Evolutionary conservation across 495 filamentous ascomycete species (phyloP).

Genomic region (Hypomontagnella monticulosa): DNA sequence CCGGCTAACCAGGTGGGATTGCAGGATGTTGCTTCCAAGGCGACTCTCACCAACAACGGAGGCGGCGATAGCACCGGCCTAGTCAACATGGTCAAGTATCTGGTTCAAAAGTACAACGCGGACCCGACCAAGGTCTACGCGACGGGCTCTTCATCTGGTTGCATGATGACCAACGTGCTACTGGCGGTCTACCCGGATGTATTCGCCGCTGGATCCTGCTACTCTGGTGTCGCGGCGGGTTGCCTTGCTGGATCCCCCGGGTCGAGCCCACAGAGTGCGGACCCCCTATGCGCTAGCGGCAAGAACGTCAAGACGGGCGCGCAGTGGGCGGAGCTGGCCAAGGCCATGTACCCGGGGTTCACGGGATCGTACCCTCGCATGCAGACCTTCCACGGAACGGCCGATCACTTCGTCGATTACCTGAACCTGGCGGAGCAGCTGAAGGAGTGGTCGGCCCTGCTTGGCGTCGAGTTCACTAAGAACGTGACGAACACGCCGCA

Average conservation of each 20-base stretch:
- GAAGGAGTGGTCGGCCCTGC: slow-evolving; percentile 53
- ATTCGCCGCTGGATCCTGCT: slow-evolving; percentile 52
- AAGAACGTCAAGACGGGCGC: slow-evolving; percentile 45
- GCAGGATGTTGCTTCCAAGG: slow-evolving; percentile 53
- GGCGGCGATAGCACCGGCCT: slow-evolving; percentile 56
- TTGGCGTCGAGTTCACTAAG: slow-evolving; percentile 44
- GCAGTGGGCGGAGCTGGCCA: slow-evolving; percentile 47
- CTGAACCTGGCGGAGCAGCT: slow-evolving; percentile 57
- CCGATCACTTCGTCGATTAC: slow-evolving; percentile 48
- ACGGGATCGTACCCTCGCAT: slow-evolving; percentile 49
- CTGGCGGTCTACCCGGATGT: slow-evolving; percentile 52
- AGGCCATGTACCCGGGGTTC: slow-evolving; percentile 48
- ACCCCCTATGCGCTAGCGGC: slow-evolving; percentile 53
- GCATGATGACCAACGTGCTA: slow-evolving; percentile 62
- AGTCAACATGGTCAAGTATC: slow-evolving; percentile 62
- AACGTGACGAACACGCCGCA: slow-evolving; percentile 49
- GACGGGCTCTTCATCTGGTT: slow-evolving; percentile 59
- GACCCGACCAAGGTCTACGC: slow-evolving; percentile 58
- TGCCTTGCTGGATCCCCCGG: slow-evolving; percentile 51
- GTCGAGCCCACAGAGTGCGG: slow-evolving; percentile 50
- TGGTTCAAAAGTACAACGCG: slow-evolving; percentile 55
- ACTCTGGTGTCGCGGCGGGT: slow-evolving; percentile 52
- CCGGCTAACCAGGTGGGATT: slow-evolving; percentile 48
- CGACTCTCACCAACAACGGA: slow-evolving; percentile 52
- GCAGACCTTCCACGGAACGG: slow-evolving; percentile 54